Conservation (phyloP, 306 rosid genomes). For the Lithocarpus polystachyus region DNA sequence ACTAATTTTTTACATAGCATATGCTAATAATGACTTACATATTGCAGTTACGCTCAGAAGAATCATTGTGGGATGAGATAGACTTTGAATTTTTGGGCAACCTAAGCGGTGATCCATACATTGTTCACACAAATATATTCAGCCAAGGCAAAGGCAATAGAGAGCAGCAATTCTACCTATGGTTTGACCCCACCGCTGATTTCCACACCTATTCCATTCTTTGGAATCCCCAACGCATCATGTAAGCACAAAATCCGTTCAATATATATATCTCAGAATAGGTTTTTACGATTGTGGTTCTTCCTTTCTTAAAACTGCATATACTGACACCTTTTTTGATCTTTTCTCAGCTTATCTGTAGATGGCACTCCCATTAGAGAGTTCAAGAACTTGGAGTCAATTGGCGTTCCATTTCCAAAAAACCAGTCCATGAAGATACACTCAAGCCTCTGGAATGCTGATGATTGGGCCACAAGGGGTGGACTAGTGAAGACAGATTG, state of each 20-base stretch:
- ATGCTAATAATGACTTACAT: not conserved
- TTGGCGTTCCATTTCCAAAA: slow-evolving; percentile 51
- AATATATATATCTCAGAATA: not conserved
- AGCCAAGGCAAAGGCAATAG: slow-evolving; percentile 63
- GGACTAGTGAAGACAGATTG: slow-evolving; percentile 75
- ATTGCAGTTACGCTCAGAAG: slow-evolving; percentile 36
- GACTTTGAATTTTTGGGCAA: slow-evolving; percentile 77
- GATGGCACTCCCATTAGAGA: slow-evolving; percentile 78
- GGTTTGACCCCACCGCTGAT: slow-evolving; percentile 77
- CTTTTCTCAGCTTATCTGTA: slow-evolving; percentile 41
- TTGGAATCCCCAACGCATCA: slow-evolving; percentile 56
- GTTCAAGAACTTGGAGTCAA: slow-evolving; percentile 55
- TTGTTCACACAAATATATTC: slow-evolving; percentile 62
- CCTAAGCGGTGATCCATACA: slow-evolving; percentile 63
- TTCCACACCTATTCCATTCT: slow-evolving; percentile 68
- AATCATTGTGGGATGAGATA: slow-evolving; percentile 48
- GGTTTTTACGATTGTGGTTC: not conserved
- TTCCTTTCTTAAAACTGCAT: not conserved
- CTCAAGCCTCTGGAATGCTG: slow-evolving; percentile 69
- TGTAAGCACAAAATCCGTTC: slow-evolving; percentile 32
- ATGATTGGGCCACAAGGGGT: slow-evolving; percentile 79
- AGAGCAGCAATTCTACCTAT: slow-evolving; percentile 65
- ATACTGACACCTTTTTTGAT: not conserved
- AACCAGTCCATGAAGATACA: slow-evolving; percentile 55
- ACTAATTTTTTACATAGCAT: not conserved